Evolutionary conservation across 768 basidiomycete genomes (phyloP).

Genomic region (Russula dissimulans): DNA sequence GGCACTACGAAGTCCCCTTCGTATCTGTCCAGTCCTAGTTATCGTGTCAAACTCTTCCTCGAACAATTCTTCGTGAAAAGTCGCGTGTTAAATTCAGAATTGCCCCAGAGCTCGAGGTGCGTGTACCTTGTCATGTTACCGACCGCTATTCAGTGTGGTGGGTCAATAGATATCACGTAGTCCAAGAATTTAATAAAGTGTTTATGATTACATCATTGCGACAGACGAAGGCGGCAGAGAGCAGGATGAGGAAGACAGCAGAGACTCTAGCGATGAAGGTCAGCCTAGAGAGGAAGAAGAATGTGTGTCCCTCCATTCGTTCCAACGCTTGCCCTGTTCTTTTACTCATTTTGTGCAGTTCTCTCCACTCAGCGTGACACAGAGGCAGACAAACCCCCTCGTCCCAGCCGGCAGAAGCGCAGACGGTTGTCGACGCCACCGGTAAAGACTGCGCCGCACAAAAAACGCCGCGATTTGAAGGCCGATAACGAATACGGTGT

Average conservation of each 20-base stretch:
- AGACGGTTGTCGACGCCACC: constrained; percentile 38
- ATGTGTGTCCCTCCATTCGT: constrained; percentile 24
- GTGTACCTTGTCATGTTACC: background rate
- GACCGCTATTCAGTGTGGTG: constrained; percentile 3
- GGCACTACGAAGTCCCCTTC: constrained; percentile 75
- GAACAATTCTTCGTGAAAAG: constrained; percentile 96
- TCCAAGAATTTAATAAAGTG: constrained; percentile 97
- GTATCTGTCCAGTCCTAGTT: constrained; percentile 23
- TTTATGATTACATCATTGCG: constrained; percentile 97
- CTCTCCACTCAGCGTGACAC: constrained; percentile 43
- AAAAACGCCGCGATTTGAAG: constrained; percentile 40
- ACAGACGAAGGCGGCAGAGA: constrained; percentile 77
- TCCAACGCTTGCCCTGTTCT: background rate
- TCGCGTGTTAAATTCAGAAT: constrained; percentile 92
- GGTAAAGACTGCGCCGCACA: constrained; percentile 29
- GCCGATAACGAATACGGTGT: constrained; percentile 82
- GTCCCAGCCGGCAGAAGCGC: constrained; percentile 38
- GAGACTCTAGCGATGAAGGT: constrained; percentile 36
- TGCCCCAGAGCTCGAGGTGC: constrained; percentile 88
- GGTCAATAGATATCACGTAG: constrained; percentile 71
- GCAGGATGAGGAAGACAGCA: constrained; percentile 41
- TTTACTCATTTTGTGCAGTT: constrained; percentile 33
- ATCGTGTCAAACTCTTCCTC: constrained; percentile 93
- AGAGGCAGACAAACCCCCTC: background rate
- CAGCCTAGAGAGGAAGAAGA: constrained; percentile 29